phyloP scores from a whole-genome alignment of 768 basidiomycete species.

The Daedalea quercina region DNA sequence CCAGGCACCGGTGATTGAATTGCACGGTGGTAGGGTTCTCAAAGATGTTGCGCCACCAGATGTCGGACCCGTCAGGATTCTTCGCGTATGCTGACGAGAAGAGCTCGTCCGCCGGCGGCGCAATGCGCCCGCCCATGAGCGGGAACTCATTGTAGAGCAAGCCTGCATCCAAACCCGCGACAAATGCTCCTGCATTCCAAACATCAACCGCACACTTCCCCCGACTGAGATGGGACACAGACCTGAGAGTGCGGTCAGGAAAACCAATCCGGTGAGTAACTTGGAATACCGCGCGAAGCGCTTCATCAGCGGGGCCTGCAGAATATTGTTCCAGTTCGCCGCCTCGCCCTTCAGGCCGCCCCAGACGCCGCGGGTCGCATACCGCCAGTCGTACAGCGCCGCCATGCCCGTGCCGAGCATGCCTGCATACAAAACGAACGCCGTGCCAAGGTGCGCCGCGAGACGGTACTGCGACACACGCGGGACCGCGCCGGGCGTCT shows the following conservation, averaged over 20 bases:
- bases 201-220: background rate
- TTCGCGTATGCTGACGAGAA: constrained; percentile 73
- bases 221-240: constrained; percentile 5
- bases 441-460: constrained; percentile 90
- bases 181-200: constrained; percentile 74
- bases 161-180: constrained; percentile 95
- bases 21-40: constrained; percentile 98
- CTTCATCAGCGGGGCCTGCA: constrained; percentile 51
- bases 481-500: constrained; percentile 78
- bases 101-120: constrained; percentile 79
- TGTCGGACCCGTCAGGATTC: constrained; percentile 58
- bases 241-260: constrained; percentile 93
- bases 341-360: constrained; percentile 38
- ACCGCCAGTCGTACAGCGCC: constrained; percentile 76
- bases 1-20: constrained; percentile 91
- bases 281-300: constrained; percentile 55
- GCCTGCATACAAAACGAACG: constrained; percentile 86
- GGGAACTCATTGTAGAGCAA: constrained; percentile 98
- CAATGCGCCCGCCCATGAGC: constrained; percentile 83
- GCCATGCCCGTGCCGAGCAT: constrained; percentile 81
- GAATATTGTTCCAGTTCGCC: constrained; percentile 34
- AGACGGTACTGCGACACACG: constrained; percentile 96
- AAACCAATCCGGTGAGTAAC: constrained; percentile 69
- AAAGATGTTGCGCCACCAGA: constrained; percentile 94
- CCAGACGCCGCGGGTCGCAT: constrained; percentile 50